Base-by-base conservation (phyloP, 441 rosid genomes). In the Euphorbia celastroides region DNA sequence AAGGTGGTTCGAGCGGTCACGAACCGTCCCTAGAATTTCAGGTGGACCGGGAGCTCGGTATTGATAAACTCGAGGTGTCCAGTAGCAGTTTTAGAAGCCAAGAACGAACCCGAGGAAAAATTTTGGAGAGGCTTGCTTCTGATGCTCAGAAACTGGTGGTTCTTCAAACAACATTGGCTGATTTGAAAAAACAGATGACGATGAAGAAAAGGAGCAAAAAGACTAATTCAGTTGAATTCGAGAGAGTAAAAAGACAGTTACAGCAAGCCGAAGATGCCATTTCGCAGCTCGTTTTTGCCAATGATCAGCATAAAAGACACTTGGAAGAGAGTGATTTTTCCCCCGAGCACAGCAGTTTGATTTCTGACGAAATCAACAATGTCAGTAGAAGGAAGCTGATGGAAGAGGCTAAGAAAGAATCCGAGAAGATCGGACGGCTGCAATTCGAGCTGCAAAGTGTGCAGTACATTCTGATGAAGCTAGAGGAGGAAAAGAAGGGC, bases 391-490 rank as follows among this genome's bases (percentile, higher is more conserved):
- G 77, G 32, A 83, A 76, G 48, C 79, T 84, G 67, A 79, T 76
- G 5, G 97, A 91, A 62, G 81, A 74, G 71, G 87, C 96, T 11
- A 69, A 26, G 68, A 75, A 73, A 67, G 84, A 78, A 75, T 89
- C 89, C 0, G 96, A 91, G 80, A 89, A 82, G 88, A 85, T 94
- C 0, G 89, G 88, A 58, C 70, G 79, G 68, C 54, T 91, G 82
- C 88, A 83, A 77, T 81, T 83, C 31, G 94, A 92, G 74, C 80
- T 94, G 76, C 94, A 91, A 79, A 83, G 79, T 79, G 79, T 91
- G 22, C 88, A 84, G 38, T 74, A 77, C 69, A 36, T 77, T 25
- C 66, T 94, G 73, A 77, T 88, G 55, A 87, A 88, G 82, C 87
- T 88, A 64, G 94, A 91, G 75, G 96, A 85, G 10, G 93, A 84